Base-by-base conservation (phyloP, 2,329 filamentous ascomycete genomes). In the Cyclaneusma minus region DNA sequence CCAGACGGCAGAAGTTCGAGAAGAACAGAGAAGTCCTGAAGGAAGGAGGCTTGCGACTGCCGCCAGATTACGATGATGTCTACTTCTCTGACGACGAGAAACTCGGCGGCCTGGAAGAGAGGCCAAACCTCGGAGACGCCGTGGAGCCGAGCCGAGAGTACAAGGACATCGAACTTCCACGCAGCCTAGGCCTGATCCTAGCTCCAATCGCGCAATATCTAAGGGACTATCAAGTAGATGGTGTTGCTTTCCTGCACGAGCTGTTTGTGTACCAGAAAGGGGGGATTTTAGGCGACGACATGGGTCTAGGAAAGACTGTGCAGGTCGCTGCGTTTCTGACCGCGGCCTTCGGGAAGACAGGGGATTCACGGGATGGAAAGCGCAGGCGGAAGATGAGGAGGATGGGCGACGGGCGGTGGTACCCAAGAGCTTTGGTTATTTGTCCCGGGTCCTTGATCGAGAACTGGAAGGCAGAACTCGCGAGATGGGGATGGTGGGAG, bases 261-360 rank as follows among this genome's bases (percentile, higher is more conserved):
- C 65, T 81, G 13, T 95, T 95, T 45, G 77, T 94, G 4, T 87
- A 82, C 37, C 89, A 98, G 44, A 77, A 76, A 39, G 89, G 89
- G 1, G 83, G 80, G 2, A 80, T 98, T 13, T 62, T 98, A 0
- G 42, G 87, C 3, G 89, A 98, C 45, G 89, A 98, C 43, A 98
- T 98, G 89, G 89, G 89, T 12, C 53, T 98, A 16, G 89, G 89
- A 1, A 98, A 98, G 52, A 98, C 89, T 0, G 82, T 98, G 3
- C 89, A 98, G 49, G 82, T 98, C 14, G 89, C 84, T 30, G 80
- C 85, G 0, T 95, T 98, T 37, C 58, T 98, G 13, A 81, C 83
- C 0, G 83, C 74, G 1, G 85, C 84, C 0, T 98, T 93, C 47
- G 89, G 89, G 6, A 98, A 98, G 54, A 91, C 80, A 1, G 87